These are phyloP conservation scores for Myriosclerotinia curreyana DNA, from an alignment of 2,329 filamentous ascomycete species.

Conservation along the genomic window DNA sequence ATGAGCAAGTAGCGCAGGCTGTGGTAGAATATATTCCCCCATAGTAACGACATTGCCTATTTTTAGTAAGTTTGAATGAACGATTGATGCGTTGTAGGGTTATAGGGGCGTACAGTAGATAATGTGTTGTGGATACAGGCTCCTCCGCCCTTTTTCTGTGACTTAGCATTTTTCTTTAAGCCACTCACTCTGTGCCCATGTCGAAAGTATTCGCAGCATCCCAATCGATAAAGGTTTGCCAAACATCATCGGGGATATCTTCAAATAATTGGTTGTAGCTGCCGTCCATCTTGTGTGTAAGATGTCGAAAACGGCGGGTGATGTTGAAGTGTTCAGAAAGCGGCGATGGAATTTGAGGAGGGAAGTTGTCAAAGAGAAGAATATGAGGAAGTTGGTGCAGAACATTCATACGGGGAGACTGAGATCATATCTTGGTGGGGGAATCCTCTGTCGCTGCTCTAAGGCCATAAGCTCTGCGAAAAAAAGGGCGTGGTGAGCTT, in stretches of 20 bases:
- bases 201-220: background rate
- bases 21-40: background rate
- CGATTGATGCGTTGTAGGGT: too few species aligned
- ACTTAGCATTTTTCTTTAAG: constrained; percentile 21
- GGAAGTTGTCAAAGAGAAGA: background rate
- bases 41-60: background rate
- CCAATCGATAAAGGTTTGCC: background rate
- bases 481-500: constrained; percentile 7
- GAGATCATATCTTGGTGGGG: background rate
- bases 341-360: background rate
- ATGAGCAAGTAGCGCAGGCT: constrained; percentile 3
- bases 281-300: constrained; percentile 6
- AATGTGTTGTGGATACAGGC: too few species aligned
- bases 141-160: constrained; percentile 21
- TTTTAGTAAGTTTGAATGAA: too few species aligned
- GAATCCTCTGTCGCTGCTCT: background rate
- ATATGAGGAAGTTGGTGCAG: background rate
- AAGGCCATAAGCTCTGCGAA: background rate
- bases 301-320: background rate
- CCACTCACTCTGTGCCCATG: constrained; percentile 12
- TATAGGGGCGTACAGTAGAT: too few species aligned
- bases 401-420: background rate
- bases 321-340: background rate
- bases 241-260: background rate
- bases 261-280: background rate